Evolutionary conservation across 2,329 filamentous ascomycete species (phyloP).

Genomic region (Alternaria arborescens): DNA sequence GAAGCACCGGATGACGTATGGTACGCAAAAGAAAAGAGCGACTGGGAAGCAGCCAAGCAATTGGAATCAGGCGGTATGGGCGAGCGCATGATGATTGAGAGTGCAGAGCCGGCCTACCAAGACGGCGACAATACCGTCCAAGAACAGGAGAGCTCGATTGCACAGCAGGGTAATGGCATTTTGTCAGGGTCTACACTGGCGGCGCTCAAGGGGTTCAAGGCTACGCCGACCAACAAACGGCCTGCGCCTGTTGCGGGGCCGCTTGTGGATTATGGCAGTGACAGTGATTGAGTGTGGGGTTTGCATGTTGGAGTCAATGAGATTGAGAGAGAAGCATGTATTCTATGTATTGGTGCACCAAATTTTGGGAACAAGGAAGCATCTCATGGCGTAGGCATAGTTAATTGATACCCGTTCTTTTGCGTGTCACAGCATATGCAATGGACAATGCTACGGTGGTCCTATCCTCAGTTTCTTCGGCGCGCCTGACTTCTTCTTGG

Average conservation of each 20-base stretch:
- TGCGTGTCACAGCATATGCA: background rate
- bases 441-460: background rate
- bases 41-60: conserved; percentile 70
- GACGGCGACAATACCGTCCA: conserved; percentile 13
- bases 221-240: conserved; percentile 58
- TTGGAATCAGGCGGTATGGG: conserved; percentile 66
- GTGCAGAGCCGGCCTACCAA: conserved; percentile 49
- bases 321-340: background rate
- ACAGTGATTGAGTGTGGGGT: conserved; percentile 61
- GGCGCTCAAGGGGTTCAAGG: conserved; percentile 69
- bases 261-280: conserved; percentile 88
- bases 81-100: conserved; percentile 58
- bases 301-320: background rate
- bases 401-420: conserved; percentile 12
- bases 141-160: conserved; percentile 24
- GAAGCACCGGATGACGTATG: conserved; percentile 94
- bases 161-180: conserved; percentile 65
- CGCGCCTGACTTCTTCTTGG: background rate
- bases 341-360: background rate
- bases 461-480: background rate
- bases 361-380: background rate
- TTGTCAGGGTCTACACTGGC: conserved; percentile 84
- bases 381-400: conserved; percentile 3
- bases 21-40: conserved; percentile 80
- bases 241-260: conserved; percentile 69